A percentile compares a stretch with the other conserved stretches of the same genome.
phyloP scores from a whole-genome alignment of 768 basidiomycete genomes.

The Boletus eberwhitei region DNA sequence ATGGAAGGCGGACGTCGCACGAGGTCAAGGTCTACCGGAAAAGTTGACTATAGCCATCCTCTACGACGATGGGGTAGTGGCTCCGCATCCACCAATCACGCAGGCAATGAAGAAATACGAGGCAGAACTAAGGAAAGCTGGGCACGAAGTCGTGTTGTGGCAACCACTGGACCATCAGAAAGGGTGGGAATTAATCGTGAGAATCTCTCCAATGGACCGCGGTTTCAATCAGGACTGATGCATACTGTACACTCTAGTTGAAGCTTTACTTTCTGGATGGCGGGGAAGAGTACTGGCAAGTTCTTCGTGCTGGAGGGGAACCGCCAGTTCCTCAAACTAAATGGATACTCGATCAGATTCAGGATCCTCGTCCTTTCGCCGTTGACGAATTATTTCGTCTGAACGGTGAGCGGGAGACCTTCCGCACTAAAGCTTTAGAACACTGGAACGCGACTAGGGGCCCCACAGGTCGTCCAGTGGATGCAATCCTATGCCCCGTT shows the following conservation, averaged over 20 bases:
- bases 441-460: conserved; percentile 43
- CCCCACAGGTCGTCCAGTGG: conserved; percentile 43
- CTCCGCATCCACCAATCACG: conserved; percentile 46
- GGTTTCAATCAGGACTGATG: conserved; percentile 12
- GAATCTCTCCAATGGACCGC: neutral
- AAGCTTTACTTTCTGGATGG: conserved; percentile 51
- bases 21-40: conserved; percentile 37
- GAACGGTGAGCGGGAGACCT: conserved; percentile 41
- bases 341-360: conserved; percentile 44
- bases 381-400: conserved; percentile 44
- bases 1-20: conserved; percentile 41
- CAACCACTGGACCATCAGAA: conserved; percentile 40
- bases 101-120: conserved; percentile 40
- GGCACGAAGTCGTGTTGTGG: conserved; percentile 53
- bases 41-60: conserved; percentile 45
- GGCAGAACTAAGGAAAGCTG: conserved; percentile 39
- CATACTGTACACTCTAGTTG: conserved; percentile 27
- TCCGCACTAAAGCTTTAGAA: conserved; percentile 38
- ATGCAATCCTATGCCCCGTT: conserved; percentile 46
- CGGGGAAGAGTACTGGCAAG: conserved; percentile 42
- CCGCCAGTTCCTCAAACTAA: conserved; percentile 39
- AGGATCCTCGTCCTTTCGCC: conserved; percentile 35
- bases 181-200: conserved; percentile 48
- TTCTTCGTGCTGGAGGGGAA: conserved; percentile 34
- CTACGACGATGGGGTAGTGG: conserved; percentile 49